Evolutionary conservation across 2,329 filamentous ascomycete genomes (phyloP), one percentile per base, ranked within the genome.

Genomic region (Colletotrichum graminicola): DNA sequence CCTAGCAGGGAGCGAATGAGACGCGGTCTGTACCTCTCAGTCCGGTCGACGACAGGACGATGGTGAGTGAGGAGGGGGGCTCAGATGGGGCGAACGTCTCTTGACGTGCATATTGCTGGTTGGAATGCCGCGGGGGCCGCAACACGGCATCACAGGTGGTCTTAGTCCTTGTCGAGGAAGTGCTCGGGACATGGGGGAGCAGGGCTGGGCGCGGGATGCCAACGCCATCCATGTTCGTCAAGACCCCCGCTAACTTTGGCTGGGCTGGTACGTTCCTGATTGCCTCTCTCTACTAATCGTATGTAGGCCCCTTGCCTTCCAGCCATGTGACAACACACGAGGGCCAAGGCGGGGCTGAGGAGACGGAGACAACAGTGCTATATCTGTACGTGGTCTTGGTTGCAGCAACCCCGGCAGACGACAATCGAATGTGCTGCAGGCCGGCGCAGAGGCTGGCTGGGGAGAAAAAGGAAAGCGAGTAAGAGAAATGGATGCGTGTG

Each of bases 51-150:
- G 26, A 63, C 54, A 68, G 60, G 69, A 62, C 32, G 65, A 51
- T 57, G 45, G 49, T 39, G 52, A 69, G 52, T 26, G 65, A 59
- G 59, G 29, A 29, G 29, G 29, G 4, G 68, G 68, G 65, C 59
- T 63, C 41, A 59, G 68, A 71, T 63, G 68, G 65, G 68, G 59
- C 59, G 43, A 47, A 52, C 54, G 59, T 61, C 66, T 70, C 49
- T 66, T 66, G 70, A 72, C 67, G 70, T 66, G 70, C 67, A 72
- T 72, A 34, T 71, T 71, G 70, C 67, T 66, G 61, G 59, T 69
- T 69, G 41, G 52, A 45, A 23, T 45, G n/a, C 41, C 16, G 62
- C 34, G 45, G 62, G 52, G 36, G 59, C 52, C 68, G 52, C 59
- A 34, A 36, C 12, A 59, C 52, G 52, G 52, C 45, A 45, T 47